phyloP scores from a whole-genome alignment of 139 green algal genomes.

The Haematococcus sp. region DNA sequence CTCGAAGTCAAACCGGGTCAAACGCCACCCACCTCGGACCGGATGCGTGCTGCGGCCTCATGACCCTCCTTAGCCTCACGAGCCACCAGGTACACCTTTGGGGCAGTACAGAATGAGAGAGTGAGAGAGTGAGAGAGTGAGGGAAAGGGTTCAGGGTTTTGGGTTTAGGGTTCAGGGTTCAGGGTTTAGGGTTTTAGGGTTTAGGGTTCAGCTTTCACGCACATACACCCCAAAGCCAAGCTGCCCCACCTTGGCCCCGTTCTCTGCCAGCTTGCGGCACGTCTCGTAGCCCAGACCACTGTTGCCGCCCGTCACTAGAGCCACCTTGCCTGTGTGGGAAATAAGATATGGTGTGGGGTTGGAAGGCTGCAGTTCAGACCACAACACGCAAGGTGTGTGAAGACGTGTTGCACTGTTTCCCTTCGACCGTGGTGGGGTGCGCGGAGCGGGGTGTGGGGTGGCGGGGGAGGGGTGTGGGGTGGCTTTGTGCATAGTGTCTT shows the following conservation, averaged over 20 bases:
- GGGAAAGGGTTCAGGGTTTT: too few relatives aligned
- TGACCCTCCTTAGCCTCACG: background rate
- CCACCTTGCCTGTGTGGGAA: background rate
- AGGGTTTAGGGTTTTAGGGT: too few relatives aligned
- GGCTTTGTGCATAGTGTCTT: too few relatives aligned
- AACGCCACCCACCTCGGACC: background rate
- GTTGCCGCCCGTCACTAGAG: constrained; percentile 26
- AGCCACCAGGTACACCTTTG: constrained; percentile 16
- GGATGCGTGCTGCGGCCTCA: constrained; percentile 10
- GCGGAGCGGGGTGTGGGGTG: too few relatives aligned
- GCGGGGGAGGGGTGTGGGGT: too few relatives aligned
- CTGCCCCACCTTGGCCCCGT: constrained; percentile 19
- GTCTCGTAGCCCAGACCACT: constrained; percentile 25
- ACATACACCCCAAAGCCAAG: too few relatives aligned
- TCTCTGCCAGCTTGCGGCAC: constrained; percentile 27
- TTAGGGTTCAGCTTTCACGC: too few relatives aligned
- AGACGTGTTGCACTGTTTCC: too few relatives aligned
- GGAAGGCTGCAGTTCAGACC: background rate
- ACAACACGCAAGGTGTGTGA: too few relatives aligned
- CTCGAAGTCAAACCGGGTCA: background rate
- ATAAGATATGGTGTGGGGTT: background rate
- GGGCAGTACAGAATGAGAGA: background rate
- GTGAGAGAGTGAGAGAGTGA: background rate
- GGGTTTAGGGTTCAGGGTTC: too few relatives aligned
- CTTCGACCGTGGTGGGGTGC: too few relatives aligned